Conservation (phyloP, 306 rosid genomes). For the Lotus japonicus region DNA sequence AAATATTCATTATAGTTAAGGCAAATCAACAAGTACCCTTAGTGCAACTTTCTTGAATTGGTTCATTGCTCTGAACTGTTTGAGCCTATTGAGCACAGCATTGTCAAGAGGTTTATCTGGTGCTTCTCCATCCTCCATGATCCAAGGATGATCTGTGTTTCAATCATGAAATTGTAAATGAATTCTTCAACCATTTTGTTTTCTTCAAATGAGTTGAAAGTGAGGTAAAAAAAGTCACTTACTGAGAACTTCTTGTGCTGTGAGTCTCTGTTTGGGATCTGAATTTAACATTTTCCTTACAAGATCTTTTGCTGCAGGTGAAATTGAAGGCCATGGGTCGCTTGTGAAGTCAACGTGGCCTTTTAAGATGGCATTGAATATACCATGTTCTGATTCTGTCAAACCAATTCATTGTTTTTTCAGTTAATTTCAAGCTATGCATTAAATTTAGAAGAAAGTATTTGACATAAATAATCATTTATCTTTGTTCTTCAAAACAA, state of each 20-base stretch:
- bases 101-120: constrained; percentile 65
- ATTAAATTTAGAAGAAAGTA: neutral
- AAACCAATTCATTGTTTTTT: neutral
- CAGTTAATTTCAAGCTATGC: neutral
- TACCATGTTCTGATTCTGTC: constrained; percentile 35
- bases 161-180: neutral
- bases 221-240: neutral
- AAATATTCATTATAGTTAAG: neutral
- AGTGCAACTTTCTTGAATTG: constrained; percentile 40
- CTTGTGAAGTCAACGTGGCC: constrained; percentile 68
- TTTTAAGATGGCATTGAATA: constrained; percentile 42
- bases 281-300: constrained; percentile 69
- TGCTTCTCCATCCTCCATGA: constrained; percentile 58
- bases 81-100: constrained; percentile 75
- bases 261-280: constrained; percentile 60
- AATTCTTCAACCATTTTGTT: neutral
- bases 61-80: constrained; percentile 68
- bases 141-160: constrained; percentile 62
- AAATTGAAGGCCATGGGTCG: constrained; percentile 87
- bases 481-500: neutral
- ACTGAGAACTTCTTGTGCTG: constrained; percentile 69
- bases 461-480: neutral
- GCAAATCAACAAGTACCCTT: constrained; percentile 20
- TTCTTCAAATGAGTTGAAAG: neutral
- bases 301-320: constrained; percentile 77